A percentile compares a stretch with the other conserved stretches of the same genome.
Conservation (phyloP, 768 basidiomycete genomes). For the Mycena pura region DNA sequence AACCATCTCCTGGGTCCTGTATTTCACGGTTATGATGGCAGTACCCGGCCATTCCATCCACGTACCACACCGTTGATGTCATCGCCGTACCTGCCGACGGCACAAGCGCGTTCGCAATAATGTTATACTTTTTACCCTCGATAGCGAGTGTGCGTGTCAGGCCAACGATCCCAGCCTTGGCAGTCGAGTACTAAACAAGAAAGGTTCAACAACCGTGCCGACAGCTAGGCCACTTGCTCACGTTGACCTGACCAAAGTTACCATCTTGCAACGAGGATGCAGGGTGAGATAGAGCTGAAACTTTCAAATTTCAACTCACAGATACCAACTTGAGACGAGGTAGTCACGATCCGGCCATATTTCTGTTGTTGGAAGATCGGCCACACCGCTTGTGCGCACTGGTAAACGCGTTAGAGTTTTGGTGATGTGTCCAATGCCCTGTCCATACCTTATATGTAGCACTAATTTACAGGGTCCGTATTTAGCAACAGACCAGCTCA, state of each 20-base stretch:
- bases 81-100: constrained; percentile 91
- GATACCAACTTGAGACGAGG: constrained; percentile 91
- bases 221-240: constrained; percentile 34
- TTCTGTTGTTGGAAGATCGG: constrained; percentile 96
- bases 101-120: constrained; percentile 87
- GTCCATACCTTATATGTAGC: constrained; percentile 89
- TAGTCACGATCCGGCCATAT: constrained; percentile 94
- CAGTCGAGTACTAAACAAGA: constrained; percentile 82
- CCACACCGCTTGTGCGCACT: constrained; percentile 96
- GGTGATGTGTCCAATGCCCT: too few relatives aligned
- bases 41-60: constrained; percentile 2
- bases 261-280: constrained; percentile 62
- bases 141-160: constrained; percentile 89
- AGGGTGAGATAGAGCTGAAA: background rate
- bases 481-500: background rate
- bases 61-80: constrained; percentile 83
- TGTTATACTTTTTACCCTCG: constrained; percentile 92
- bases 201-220: constrained; percentile 8
- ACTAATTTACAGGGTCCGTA: constrained; percentile 45
- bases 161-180: constrained; percentile 91
- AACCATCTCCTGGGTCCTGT: constrained; percentile 82
- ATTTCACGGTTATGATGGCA: background rate
- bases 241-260: constrained; percentile 95
- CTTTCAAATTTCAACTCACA: constrained; percentile 66
- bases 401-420: background rate